These are phyloP conservation scores for Tetrahymena thermophila DNA, from an alignment of 73 alveolate species.

Conservation along the genomic window DNA sequence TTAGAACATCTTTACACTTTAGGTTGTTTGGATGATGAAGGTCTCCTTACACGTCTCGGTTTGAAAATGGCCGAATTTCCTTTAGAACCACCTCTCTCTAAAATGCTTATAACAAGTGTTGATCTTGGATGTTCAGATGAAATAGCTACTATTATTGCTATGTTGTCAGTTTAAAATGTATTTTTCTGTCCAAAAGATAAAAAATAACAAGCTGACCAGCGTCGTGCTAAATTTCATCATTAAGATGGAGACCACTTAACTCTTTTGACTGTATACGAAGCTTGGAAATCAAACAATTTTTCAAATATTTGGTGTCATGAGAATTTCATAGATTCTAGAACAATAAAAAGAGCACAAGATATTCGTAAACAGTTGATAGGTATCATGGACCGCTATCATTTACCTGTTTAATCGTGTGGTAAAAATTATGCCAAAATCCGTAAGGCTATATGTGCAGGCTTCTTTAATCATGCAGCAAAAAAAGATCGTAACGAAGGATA, in stretches of 20 bases:
- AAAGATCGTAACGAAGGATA: constrained; percentile 92
- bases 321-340: constrained; percentile 94
- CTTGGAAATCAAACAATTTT: constrained; percentile 79
- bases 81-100: constrained; percentile 93
- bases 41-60: constrained; percentile 92
- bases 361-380: constrained; percentile 78
- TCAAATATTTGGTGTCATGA: constrained; percentile 98
- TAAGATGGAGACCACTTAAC: constrained; percentile 99
- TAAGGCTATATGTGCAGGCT: constrained; percentile 95
- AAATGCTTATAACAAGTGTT: constrained; percentile 97
- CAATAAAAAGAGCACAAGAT: constrained; percentile 86
- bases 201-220: constrained; percentile 95
- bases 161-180: constrained; percentile 96
- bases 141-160: constrained; percentile 96
- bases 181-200: constrained; percentile 99
- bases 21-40: constrained; percentile 99
- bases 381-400: constrained; percentile 89
- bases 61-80: constrained; percentile 99
- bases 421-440: constrained; percentile 74
- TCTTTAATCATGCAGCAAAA: constrained; percentile 88
- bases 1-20: constrained; percentile 86
- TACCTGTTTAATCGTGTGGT: constrained; percentile 69
- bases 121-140: constrained; percentile 99
- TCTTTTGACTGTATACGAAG: constrained; percentile 95
- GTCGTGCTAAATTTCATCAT: constrained; percentile 94